A percentile compares a stretch with the other conserved stretches of the same genome.
These are phyloP conservation scores for Lentinula sp. DNA, from an alignment of 768 basidiomycete species.

Conservation along the genomic window DNA sequence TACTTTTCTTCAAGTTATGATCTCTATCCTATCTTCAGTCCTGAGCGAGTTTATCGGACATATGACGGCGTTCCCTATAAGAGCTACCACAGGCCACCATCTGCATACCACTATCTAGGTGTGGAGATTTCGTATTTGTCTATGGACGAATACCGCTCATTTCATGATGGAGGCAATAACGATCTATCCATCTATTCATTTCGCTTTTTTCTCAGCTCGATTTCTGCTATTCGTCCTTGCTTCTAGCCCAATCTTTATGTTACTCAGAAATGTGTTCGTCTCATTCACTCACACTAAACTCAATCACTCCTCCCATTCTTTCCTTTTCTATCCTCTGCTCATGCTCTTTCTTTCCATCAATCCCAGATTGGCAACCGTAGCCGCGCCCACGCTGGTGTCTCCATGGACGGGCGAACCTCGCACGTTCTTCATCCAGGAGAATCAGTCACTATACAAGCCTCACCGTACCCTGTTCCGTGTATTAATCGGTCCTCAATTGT, in stretches of 20 bases:
- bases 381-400: slow-evolving; percentile 77
- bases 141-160: background rate
- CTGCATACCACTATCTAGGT: background rate
- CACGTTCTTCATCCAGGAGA: slow-evolving; percentile 81
- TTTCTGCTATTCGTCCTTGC: background rate
- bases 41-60: background rate
- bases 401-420: slow-evolving; percentile 27
- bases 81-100: background rate
- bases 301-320: background rate
- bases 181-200: background rate
- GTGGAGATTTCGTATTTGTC: background rate
- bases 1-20: background rate
- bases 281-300: background rate
- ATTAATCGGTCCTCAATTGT: slow-evolving; percentile 81
- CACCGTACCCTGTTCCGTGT: slow-evolving; percentile 88
- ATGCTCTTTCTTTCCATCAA: background rate
- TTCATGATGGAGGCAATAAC: background rate
- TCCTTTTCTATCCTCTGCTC: slow-evolving; percentile 6
- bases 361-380: slow-evolving; percentile 76
- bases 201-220: background rate
- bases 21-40: background rate
- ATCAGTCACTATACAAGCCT: slow-evolving; percentile 78
- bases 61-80: background rate
- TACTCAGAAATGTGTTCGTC: background rate
- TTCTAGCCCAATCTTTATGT: background rate